These are phyloP conservation scores for Tricholoma saponaceum DNA, from an alignment of 768 basidiomycete genomes.

Conservation along the genomic window DNA sequence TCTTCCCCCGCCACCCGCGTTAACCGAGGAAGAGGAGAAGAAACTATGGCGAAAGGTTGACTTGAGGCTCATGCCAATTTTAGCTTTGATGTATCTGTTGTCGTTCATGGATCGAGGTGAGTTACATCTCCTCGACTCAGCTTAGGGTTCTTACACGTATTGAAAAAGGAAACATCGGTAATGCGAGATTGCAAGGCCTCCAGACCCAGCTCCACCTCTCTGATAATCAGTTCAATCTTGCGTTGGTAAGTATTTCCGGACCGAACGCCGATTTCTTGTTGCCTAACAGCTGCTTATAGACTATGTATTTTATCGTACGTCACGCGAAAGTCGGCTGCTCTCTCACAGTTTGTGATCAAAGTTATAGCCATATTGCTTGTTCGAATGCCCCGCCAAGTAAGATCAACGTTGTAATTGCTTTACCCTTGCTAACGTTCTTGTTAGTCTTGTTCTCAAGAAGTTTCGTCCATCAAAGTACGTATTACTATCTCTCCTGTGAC, in stretches of 20 bases:
- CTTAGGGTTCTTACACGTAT: neutral
- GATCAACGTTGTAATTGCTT: constrained; percentile 2
- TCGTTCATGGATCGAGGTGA: constrained; percentile 62
- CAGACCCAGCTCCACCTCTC: constrained; percentile 49
- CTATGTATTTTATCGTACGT: constrained; percentile 68
- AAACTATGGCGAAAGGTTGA: constrained; percentile 59
- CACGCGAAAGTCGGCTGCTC: neutral
- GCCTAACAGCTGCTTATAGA: constrained; percentile 31
- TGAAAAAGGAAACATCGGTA: constrained; percentile 34
- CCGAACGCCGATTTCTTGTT: neutral
- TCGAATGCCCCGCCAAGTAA: constrained; percentile 71
- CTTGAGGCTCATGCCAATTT: constrained; percentile 50
- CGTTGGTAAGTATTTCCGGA: constrained; percentile 40
- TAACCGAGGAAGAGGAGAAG: constrained; percentile 47
- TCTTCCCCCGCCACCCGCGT: constrained; percentile 40
- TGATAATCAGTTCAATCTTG: constrained; percentile 62
- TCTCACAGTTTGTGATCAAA: neutral
- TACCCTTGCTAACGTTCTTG: constrained; percentile 1
- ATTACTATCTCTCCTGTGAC: neutral
- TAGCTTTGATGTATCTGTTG: constrained; percentile 57
- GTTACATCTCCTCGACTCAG: constrained; percentile 4
- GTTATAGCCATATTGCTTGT: constrained; percentile 52
- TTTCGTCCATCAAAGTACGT: constrained; percentile 59
- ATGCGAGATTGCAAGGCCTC: constrained; percentile 66
- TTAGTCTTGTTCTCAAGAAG: constrained; percentile 52